Base-by-base conservation (phyloP, 306 rosid genomes). In the Malus asiatica region DNA sequence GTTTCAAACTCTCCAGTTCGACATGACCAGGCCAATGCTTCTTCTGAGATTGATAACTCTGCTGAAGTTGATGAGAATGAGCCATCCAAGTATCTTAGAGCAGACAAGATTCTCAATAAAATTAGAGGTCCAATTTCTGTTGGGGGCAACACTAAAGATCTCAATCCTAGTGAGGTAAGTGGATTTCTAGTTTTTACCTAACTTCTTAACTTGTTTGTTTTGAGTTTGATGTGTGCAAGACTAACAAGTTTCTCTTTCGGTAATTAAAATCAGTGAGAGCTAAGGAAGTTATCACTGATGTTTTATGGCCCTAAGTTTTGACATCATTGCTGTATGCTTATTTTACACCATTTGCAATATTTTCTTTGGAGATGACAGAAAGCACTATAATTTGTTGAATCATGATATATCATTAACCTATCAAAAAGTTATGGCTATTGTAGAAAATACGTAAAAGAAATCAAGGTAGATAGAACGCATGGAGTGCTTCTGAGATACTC, bases 121-220 rank as follows among this genome's bases (percentile, higher is more conserved):
- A 63, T 76, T 76, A 73, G 76, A 72, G 76, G 72, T 66, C 83
- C 86, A 74, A 66, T 58, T 75, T 79, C 91, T 80, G 78, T 76
- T 15, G 70, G 73, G 69, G 88, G 79, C 75, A 78, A 74, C 80
- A 63, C 68, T 32, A 58, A 64, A 74, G 79, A 76, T 58, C 66
- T 69, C 79, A 89, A 80, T 67, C 81, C 77, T 72, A 72, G 57
- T 78, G 83, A 79, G 96, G 96, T 94, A 86, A 70, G 89, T 66
- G 23, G 75, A 29, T 76, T 66, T 81, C 33, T 35, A 35, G 8
- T 35, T 35, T 35, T 35, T 68, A 5, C 59, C 27, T 16, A 18
- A n/a, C 71, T 23, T 32, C 38, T 61, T 14, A 52, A 57, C 66
- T 46, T 29, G 78, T 12, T 40, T 78, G 59, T 51, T 45, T 48